Base-by-base conservation (phyloP, 2,329 filamentous ascomycete species). In the Cladophialophora carrionii region DNA sequence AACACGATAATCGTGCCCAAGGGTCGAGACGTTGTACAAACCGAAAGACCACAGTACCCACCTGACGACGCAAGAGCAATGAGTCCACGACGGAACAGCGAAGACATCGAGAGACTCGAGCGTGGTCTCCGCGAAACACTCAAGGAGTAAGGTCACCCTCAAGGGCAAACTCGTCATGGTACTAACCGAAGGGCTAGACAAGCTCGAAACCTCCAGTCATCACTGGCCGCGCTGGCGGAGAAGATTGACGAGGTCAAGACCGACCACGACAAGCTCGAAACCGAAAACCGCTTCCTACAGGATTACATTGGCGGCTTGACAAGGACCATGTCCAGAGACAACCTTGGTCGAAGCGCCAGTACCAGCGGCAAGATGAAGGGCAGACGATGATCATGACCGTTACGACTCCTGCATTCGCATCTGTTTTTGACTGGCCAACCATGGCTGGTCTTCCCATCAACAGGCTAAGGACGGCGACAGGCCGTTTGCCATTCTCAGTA, bases 221-320 rank as follows among this genome's bases (percentile, higher is more conserved):
- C 92, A 31, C 86, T 99, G 37, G 84, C 96, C 67, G 91, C 90
- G 68, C 90, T 98, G 51, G 92, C 96, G 71, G 91, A 96, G 78
- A 90, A 92, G 58, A 96, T 98, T 76, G 95, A 99, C 75, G 91
- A 91, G 32, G 93, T 98, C 69, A 91, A 92, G 77, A 89, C 90
- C 72, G 94, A 98, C 75, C 93, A 99, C 75, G 92, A 97, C 80
- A 97, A 96, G 79, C 87, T 99, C 61, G 93, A 98, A 78, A 95
- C 86, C 77, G 93, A 97, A 77, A 99, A 99, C 83, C 94, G 92
- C 74, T 97, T 98, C 75, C 80, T 99, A 55, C 94, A 98, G 78
- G 96, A 96, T 77, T 98, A 98, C 76, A 98, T 98, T 73, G 94
- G 94, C 70, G 94, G 96, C 74, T 84, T 98, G 62, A 98, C 96